Evolutionary conservation across 768 basidiomycete genomes (phyloP), one percentile per base, ranked within the genome.

Genomic region (Sporobolomyces roseus): DNA sequence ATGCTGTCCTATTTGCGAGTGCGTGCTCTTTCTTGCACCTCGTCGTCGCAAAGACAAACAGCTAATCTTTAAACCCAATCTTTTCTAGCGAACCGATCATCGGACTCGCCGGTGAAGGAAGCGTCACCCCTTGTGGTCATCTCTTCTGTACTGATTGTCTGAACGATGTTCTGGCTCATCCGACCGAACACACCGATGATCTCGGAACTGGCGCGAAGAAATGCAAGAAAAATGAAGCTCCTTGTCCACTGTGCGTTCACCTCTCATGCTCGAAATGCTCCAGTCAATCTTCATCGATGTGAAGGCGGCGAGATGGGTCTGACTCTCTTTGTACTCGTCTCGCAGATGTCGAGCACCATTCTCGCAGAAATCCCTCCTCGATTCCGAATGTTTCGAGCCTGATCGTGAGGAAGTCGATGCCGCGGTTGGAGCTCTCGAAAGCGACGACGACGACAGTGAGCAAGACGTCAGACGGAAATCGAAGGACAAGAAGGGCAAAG

Each of bases 1-100:
- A 41, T 73, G 73, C 48, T 90, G 88, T 72, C 83, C 87, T 0
- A 83, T 90, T 61, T 89, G 88, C 76, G 83, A 82, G 66, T 87
- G 88, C 64, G 77, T 77, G 3, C 80, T 84, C 49, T 50, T 29
- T 50, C 49, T 25, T 29, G n/a, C 17, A 27, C 49, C 10, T 12
- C 23, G 14, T 50, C 49, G 49, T 16, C 4, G 10, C 12, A 23
- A 10, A 27, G 49, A 50, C 25, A 8, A 21, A 50, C 12, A 17
- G 17, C 38, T 41, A 17, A 41, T 17, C 38, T 17, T 9, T 7
- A 10, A 25, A 7, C 45, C 23, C 49, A 27, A 10, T 12, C 9
- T 5, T 19, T 36, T 13, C 13, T 21, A 58, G 56, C 4, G 56
- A 58, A 12, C 38, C 25, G 38, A 58, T 58, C 41, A 41, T 58